phyloP scores from a whole-genome alignment of 2,329 filamentous ascomycete genomes.

The Nothophaeocryptopus gaeumannii region DNA sequence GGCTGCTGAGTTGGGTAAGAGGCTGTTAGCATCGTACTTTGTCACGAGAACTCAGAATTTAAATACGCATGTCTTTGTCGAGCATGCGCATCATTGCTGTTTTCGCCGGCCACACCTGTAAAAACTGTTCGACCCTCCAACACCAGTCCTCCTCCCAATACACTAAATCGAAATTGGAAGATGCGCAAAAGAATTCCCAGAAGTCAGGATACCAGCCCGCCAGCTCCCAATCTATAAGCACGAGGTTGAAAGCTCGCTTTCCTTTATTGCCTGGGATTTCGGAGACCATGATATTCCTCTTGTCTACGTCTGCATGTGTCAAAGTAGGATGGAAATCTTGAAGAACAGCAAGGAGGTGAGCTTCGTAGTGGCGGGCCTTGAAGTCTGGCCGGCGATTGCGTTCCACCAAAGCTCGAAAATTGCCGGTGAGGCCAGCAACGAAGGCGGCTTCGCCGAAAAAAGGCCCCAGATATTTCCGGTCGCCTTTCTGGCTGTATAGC shows the following conservation, averaged over 20 bases:
- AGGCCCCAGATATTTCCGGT: not conserved
- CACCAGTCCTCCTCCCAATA: too few species aligned
- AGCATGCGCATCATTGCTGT: too few species aligned
- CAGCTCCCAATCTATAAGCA: slow-evolving; percentile 12
- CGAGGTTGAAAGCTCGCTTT: not conserved
- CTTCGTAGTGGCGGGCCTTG: slow-evolving; percentile 1
- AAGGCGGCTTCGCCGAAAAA: slow-evolving; percentile 9
- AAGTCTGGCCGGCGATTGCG: not conserved
- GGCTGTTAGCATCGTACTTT: too few species aligned
- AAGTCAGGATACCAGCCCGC: slow-evolving; percentile 9
- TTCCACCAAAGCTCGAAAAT: not conserved
- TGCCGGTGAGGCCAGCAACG: not conserved
- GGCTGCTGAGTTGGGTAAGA: too few species aligned
- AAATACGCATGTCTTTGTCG: too few species aligned
- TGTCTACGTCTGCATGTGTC: slow-evolving; percentile 9
- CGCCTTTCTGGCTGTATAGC: not conserved
- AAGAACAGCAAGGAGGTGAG: not conserved
- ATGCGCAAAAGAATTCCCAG: slow-evolving; percentile 11
- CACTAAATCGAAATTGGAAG: not conserved
- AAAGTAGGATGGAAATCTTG: not conserved
- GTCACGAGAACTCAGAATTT: too few species aligned
- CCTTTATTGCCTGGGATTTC: not conserved
- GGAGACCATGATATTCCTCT: slow-evolving; percentile 5
- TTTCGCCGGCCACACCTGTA: too few species aligned
- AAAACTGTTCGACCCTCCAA: too few species aligned